Evolutionary conservation across 2,329 filamentous ascomycete genomes (phyloP), one percentile per base, ranked within the genome.

Genomic region (Nannizzia gypsea): DNA sequence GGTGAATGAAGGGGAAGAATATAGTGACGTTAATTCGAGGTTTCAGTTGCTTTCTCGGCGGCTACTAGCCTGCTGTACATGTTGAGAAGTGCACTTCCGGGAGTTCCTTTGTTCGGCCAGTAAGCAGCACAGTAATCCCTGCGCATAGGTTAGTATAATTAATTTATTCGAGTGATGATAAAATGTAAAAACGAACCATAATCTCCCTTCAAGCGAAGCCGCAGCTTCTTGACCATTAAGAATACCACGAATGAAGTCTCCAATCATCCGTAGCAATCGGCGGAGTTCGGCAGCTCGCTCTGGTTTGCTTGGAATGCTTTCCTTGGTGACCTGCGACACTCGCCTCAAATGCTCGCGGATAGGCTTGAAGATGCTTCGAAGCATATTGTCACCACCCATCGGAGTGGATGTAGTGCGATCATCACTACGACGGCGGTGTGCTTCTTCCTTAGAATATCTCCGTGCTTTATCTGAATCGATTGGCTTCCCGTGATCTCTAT

Each of bases 41-140:
- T n/a, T 60, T 61, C 60, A 22, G 50, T 22, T 34, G 52, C 46
- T 9, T 50, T 56, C 40, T 60, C 63, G 20, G 60, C 63, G 20
- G 56, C 59, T 15, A 61, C 42, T 46, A 65, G 56, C 9, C 61
- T 61, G 15, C 61, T 48, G 56, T 63, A 64, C 59, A 65, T 64
- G 40, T 61, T 59, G 36, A 61, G 61, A 56, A 65, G 63, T 6
- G 63, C 60, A 34, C 57, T 59, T 56, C 62, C 63, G 17, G 63
- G 62, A 3, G 61, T 65, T 42, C 44, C 74, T 64, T 76, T 75
- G 65, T 77, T 77, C 15, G 76, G 74, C 75, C 76, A 78, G 63
- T 77, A 76, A 24, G 73, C 72, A 17, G 73, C 72, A 55, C 76
- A 75, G 63, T 75, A 76, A 59, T 74, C 72, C 76, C 76, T 78